Base-by-base conservation (phyloP, 805 yeast species). In the Saitoella complicata region DNA sequence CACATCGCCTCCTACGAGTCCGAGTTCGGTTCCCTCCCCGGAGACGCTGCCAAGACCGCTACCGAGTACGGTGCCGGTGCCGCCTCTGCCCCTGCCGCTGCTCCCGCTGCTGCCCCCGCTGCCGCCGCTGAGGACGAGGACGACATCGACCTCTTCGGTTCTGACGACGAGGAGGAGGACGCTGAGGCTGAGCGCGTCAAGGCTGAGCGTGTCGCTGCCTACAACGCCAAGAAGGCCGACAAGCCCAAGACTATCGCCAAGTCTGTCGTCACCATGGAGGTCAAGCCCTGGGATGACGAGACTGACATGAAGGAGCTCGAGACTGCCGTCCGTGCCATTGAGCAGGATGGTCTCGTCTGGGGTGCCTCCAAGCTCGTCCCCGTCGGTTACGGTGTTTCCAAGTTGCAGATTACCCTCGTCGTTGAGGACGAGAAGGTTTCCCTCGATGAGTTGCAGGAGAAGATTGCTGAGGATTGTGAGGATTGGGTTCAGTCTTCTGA, bases 271-370 rank as follows among this genome's bases (percentile, higher is more conserved):
- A 88, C 99, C 62, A 64, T 91, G 60, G 98, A 91, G 60, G 94
- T 91, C 60, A 91, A 91, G 80, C 97, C 96, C 72, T 91, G 99
- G 99, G 98, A 91, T 70, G 98, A 91, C 64, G 97, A 91, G 76
- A 91, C 99, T 58, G 80, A 88, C 65, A 75, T 91, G 65, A 94
- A 91, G 52, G 80, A 79, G 68, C 65, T 91, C 71, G 68, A 84
- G 58, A 87, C 80, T 52, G 76, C 77, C 69, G 95, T 86, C 63
- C 87, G 85, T 77, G 63, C 74, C 58, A 69, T 88, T 59, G 83
- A 77, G 66, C 68, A 68, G 71, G 98, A 91, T 40, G 99, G 99
- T 78, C 79, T 91, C 64, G 70, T 68, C 55, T 91, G 98, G 98
- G 99, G 99, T 83, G 95, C 87, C 62, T 80, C 73, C 76, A 87